A percentile compares a stretch with the other conserved stretches of the same genome.
Conservation (phyloP, 1,284 basidiomycete genomes). For the Ceratobasidium sp. region DNA sequence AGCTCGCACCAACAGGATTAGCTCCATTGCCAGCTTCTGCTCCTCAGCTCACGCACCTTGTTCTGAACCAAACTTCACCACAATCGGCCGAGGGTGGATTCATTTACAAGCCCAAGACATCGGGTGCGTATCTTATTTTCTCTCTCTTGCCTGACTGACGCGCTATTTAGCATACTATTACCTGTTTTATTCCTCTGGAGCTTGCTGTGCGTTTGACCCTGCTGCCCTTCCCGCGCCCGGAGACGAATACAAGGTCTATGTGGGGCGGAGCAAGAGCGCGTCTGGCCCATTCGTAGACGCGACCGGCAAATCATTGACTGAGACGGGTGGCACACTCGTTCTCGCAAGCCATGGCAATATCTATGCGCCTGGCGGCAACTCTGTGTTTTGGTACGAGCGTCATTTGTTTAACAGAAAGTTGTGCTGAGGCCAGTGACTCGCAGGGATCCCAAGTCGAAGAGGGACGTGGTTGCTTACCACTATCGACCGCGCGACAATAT, state of each 20-base stretch:
- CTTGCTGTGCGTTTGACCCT: constrained; percentile 44
- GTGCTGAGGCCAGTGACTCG: not conserved
- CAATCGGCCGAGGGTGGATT: constrained; percentile 46
- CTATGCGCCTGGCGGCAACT: constrained; percentile 54
- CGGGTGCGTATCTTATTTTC: constrained; percentile 8
- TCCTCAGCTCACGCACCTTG: constrained; percentile 38
- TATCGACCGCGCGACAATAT: constrained; percentile 45
- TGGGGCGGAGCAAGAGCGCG: constrained; percentile 53
- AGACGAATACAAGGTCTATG: constrained; percentile 53
- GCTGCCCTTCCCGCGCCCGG: constrained; percentile 51
- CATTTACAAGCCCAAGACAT: constrained; percentile 40
- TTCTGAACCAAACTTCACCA: constrained; percentile 45
- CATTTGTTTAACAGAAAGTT: not conserved
- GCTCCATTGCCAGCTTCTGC: constrained; percentile 35
- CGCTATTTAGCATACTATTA: constrained; percentile 30
- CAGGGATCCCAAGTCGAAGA: constrained; percentile 46
- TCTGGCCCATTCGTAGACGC: constrained; percentile 54
- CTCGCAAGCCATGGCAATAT: constrained; percentile 56
- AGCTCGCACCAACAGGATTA: constrained; percentile 44
- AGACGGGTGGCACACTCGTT: constrained; percentile 54
- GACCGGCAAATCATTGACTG: constrained; percentile 50
- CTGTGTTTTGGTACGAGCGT: constrained; percentile 36
- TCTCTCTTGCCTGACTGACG: not conserved
- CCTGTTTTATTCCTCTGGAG: constrained; percentile 45
- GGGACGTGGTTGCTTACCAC: constrained; percentile 46